Base-by-base conservation (phyloP, 441 rosid species). In the Adansonia rubrostipa region DNA sequence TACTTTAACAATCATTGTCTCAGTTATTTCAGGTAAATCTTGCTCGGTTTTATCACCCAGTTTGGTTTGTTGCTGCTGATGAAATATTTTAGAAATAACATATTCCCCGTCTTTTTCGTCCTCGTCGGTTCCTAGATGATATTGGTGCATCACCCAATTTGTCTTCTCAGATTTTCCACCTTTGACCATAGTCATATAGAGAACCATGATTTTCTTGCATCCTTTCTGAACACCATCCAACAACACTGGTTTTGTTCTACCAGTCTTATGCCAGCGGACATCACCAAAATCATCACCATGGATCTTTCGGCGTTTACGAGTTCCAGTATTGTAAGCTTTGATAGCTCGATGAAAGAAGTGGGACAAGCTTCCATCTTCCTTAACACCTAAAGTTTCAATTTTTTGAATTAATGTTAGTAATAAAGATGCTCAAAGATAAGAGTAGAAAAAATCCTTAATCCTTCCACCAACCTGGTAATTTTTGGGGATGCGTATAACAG, bases 241-340 rank as follows among this genome's bases (percentile, higher is more conserved):
- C 54, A 87, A 84, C 58, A 94, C 96, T 11, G 96, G 93, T 83
- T 91, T 96, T 15, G 98, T 96, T 84, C 79, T 87, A 71, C 99
- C 99, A 22, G 98, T 96, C 84, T 96, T 94, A 72, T 96, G 99
- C 98, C 99, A 96, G 79, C 97, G 93, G 14, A 92, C 97, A 85
- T 92, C 99, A 5, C 91, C 95, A 47, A 79, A 79, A 86, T 92
- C 86, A 71, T 90, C 98, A 15, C 89, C 94, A 60, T 87, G 90
- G 74, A 96, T 92, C 87, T 96, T 96, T 74, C 99, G 81, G 28
- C 98, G 98, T 86, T 96, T 94, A 77, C 97, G 86, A 69, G 93
- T 96, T 73, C 99, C 99, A 9, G 98, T 94, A 68, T 83, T 92
- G 69, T 96, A 94, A 73, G 99, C 99, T 83, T 91, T 96, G 87